phyloP scores from a whole-genome alignment of 2,329 filamentous ascomycete genomes.

The Macroventuria anomochaeta region DNA sequence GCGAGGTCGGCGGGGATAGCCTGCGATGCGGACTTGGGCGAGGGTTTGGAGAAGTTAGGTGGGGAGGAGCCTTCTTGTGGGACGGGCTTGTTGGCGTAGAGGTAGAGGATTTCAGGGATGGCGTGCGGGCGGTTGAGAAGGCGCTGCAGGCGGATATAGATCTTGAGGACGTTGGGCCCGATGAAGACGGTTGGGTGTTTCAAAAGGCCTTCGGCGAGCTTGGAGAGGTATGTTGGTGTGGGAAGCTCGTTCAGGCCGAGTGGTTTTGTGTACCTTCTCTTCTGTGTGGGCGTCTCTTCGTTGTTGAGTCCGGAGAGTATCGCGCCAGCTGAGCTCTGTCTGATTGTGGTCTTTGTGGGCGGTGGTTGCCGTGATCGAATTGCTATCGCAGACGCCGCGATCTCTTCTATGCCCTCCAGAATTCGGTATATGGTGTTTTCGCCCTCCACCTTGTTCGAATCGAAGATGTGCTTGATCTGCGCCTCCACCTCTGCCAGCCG shows the following conservation, averaged over 20 bases:
- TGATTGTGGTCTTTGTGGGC: conserved; percentile 29
- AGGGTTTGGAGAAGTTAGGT: conserved; percentile 54
- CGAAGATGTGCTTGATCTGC: conserved; percentile 34
- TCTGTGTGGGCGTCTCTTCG: conserved; percentile 23
- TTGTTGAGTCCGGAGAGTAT: conserved; percentile 40
- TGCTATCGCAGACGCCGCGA: conserved; percentile 38
- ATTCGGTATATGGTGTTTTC: conserved; percentile 31
- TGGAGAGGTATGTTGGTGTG: conserved; percentile 53
- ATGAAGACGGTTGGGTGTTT: conserved; percentile 80
- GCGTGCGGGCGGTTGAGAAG: conserved; percentile 75
- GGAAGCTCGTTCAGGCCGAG: conserved; percentile 35
- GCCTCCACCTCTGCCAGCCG: conserved; percentile 36
- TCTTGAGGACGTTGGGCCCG: conserved; percentile 71
- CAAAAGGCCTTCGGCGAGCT: conserved; percentile 71
- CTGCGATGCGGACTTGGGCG: conserved; percentile 71
- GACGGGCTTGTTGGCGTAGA: conserved; percentile 84
- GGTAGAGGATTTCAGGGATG: conserved; percentile 77
- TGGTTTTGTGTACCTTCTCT: conserved; percentile 16
- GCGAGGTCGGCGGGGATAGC: conserved; percentile 76
- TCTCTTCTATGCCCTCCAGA: conserved; percentile 30
- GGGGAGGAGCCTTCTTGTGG: conserved; percentile 66
- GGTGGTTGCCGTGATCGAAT: conserved; percentile 36
- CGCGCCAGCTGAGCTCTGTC: conserved; percentile 44
- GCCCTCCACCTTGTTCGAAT: conserved; percentile 37
- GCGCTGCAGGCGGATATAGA: conserved; percentile 79